A percentile compares a stretch with the other conserved stretches of the same genome.
Conservation (phyloP, 169 alveolate genomes). For the Plasmodium cynomolgi region DNA sequence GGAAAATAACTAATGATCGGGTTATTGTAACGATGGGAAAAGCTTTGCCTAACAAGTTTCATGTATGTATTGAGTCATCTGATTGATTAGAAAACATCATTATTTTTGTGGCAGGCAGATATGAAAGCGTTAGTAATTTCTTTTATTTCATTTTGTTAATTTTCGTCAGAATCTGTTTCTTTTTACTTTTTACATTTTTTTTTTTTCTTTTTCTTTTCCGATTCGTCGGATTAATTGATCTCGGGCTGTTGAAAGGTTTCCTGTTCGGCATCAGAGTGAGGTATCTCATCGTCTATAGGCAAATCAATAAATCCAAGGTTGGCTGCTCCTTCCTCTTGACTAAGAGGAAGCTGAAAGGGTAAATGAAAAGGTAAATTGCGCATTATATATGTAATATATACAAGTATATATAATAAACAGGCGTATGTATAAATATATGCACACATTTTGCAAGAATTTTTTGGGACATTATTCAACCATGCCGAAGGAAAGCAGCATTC, state of each 20-base stretch:
- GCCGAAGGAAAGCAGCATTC: background rate
- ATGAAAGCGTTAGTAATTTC: background rate
- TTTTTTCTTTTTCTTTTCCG: background rate
- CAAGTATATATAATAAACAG: background rate
- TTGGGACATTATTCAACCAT: background rate
- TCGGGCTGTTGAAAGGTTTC: background rate
- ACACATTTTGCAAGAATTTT: background rate
- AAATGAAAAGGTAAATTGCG: background rate
- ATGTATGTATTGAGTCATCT: background rate
- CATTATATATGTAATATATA: background rate
- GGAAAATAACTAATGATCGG: background rate
- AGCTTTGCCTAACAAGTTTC: background rate
- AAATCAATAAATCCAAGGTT: background rate
- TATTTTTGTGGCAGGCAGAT: background rate
- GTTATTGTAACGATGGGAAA: background rate
- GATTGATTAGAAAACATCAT: background rate
- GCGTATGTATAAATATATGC: background rate
- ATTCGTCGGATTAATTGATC: background rate
- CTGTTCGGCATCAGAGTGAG: background rate
- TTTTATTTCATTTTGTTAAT: constrained; percentile 1
- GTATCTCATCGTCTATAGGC: background rate
- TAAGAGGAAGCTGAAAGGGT: background rate
- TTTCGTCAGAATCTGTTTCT: background rate
- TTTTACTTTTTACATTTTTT: background rate
- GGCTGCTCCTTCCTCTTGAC: background rate